A percentile compares a stretch with the other conserved stretches of the same genome.
phyloP scores from a whole-genome alignment of 805 yeast species.

The Kazachstania africana region DNA sequence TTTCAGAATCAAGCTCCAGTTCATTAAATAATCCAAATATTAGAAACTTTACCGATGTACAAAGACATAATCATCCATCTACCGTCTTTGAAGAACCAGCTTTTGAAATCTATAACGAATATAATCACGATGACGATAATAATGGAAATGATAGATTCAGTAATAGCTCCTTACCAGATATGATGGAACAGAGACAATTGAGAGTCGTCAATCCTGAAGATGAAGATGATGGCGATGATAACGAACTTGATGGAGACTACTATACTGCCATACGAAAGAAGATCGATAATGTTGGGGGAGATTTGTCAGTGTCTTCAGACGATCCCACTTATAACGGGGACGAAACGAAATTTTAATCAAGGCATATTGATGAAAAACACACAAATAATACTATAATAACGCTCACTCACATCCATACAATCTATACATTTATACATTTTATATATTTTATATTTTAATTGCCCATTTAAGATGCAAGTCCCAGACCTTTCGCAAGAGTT shows the following conservation, averaged over 20 bases:
- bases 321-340: conserved; percentile 1
- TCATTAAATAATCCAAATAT: neutral
- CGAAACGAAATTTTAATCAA: no score
- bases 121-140: no score
- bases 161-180: conserved; percentile 43
- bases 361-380: neutral
- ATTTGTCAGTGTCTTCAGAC: conserved; percentile 1
- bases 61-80: conserved; percentile 3
- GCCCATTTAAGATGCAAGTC: no score
- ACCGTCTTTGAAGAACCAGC: conserved; percentile 12
- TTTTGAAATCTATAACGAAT: conserved; percentile 8
- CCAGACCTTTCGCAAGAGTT: no score
- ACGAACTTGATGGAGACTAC: no score
- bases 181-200: conserved; percentile 28
- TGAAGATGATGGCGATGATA: neutral
- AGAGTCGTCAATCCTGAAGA: conserved; percentile 40
- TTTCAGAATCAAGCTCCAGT: neutral
- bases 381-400: neutral
- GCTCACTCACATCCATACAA: neutral
- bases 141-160: conserved; percentile 36
- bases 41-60: neutral
- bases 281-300: neutral
- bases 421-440: no score
- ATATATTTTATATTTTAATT: no score
- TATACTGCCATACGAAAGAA: neutral